Evolutionary conservation across 352 stramenopile genomes (phyloP).

Genomic region (Phytophthora boehmeriae): DNA sequence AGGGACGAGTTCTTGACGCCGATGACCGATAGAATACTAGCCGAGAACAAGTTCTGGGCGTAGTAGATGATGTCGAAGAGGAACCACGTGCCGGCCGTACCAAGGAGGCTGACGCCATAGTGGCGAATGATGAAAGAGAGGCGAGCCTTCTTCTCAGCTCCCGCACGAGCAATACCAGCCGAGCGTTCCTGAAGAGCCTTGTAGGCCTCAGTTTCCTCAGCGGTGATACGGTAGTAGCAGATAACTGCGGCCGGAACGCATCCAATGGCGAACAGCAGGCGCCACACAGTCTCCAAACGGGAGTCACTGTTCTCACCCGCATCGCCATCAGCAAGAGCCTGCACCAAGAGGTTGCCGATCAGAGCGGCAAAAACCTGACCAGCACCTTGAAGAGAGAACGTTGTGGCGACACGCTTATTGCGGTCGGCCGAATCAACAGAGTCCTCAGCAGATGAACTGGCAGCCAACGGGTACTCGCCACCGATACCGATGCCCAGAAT

Average conservation of each 20-base stretch:
- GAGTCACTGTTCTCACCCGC: constrained; percentile 35
- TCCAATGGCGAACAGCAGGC: constrained; percentile 55
- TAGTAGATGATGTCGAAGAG: constrained; percentile 86
- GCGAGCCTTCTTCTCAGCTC: constrained; percentile 17
- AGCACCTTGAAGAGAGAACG: constrained; percentile 51
- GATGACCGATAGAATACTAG: constrained; percentile 60
- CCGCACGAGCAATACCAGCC: neutral
- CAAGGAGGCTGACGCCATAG: constrained; percentile 54
- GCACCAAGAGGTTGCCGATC: constrained; percentile 40
- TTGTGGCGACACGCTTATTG: constrained; percentile 41
- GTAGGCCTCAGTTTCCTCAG: constrained; percentile 58
- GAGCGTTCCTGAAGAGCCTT: constrained; percentile 32
- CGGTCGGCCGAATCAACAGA: constrained; percentile 25
- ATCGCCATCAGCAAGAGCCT: constrained; percentile 31
- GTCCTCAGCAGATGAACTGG: constrained; percentile 43
- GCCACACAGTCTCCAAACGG: constrained; percentile 60
- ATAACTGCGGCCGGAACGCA: constrained; percentile 51
- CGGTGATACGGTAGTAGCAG: constrained; percentile 58
- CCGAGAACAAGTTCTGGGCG: constrained; percentile 75
- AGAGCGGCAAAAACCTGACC: constrained; percentile 38
- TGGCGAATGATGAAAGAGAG: constrained; percentile 49
- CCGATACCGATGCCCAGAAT: constrained; percentile 53
- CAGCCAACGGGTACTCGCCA: constrained; percentile 48
- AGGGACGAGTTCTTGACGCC: constrained; percentile 49
- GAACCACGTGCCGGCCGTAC: constrained; percentile 79